Evolutionary conservation across 208 protist species (phyloP), one percentile per base, ranked within the genome.

Genomic region (Plasmodiophora brassicae): DNA sequence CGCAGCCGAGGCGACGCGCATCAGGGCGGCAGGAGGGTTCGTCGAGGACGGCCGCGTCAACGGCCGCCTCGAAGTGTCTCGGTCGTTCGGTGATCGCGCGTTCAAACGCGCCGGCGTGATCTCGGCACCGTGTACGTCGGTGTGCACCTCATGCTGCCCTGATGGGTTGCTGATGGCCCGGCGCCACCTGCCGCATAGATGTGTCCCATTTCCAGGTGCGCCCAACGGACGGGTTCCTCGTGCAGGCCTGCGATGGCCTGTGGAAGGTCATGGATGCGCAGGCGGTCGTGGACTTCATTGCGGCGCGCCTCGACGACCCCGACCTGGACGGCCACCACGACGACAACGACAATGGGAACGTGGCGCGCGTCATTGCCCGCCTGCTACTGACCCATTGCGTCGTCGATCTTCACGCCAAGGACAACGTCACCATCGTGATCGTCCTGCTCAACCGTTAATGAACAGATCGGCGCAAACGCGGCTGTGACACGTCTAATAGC

Each of bases 81-180:
- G 96, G 43, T 95, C 96, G 10, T 96, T 98, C 87, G 96, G 96
- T 5, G 96, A 98, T 90, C 97, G 97, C 85, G 87, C 86, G 43
- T 98, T 97, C 91, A 98, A 98, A 84, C 32, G 45, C 14, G 14
- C 32, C 25, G 71, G 71, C 14, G 71, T 84, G 20, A 84, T 84
- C 14, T 84, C 71, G 22, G n/a, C 45, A 41, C 71, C 71, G 14
- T 60, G 71, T 84, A n/a, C 20, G 71, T 46, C 45, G 22, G 14
- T 14, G 14, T 84, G 32, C 25, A n/a, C n/a, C n/a, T n/a, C n/a
- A n/a, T n/a, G 22, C 32, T 84, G 32, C 28, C 28, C 28, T 60
- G 25, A 25, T 60, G 25, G 25, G 25, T 25, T 60, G 50, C 25
- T 25, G 25, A 60, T 60, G 25, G 25, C 25, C 25, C 25, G 25